These are phyloP conservation scores for Stagonosporopsis chrysanthemi DNA, from an alignment of 2,329 filamentous ascomycete genomes.

Conservation along the genomic window DNA sequence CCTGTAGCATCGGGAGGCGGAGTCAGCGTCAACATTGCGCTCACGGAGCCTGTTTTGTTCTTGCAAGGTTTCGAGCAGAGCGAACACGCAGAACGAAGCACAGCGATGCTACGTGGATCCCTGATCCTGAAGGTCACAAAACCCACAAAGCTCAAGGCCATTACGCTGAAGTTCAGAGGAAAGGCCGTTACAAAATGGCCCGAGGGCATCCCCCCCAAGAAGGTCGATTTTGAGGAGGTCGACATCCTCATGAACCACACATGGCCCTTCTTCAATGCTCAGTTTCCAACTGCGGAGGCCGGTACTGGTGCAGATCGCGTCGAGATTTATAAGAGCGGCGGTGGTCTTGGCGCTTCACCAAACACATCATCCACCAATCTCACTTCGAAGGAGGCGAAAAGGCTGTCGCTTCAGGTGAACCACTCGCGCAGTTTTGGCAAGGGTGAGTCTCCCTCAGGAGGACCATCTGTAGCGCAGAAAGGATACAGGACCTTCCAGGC, in stretches of 20 bases:
- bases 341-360: conserved; percentile 54
- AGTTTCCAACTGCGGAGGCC: conserved; percentile 65
- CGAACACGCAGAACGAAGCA: conserved; percentile 68
- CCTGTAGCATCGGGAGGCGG: conserved; percentile 81
- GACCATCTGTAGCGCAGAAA: conserved; percentile 70
- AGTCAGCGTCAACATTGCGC: conserved; percentile 73
- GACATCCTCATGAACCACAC: conserved; percentile 87
- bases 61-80: conserved; percentile 80
- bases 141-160: conserved; percentile 88
- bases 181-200: conserved; percentile 94
- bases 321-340: conserved; percentile 59
- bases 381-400: conserved; percentile 63
- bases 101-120: conserved; percentile 84
- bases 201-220: conserved; percentile 89
- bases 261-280: conserved; percentile 90
- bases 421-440: conserved; percentile 87
- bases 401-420: conserved; percentile 79
- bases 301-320: conserved; percentile 70
- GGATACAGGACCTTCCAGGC: conserved; percentile 87
- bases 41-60: conserved; percentile 83
- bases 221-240: conserved; percentile 82
- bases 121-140: conserved; percentile 85
- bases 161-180: conserved; percentile 86
- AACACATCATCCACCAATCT: conserved; percentile 56
- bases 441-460: conserved; percentile 67